These are phyloP conservation scores for Cystofilobasidium ferigula DNA, from an alignment of 768 basidiomycete genomes.

Conservation along the genomic window DNA sequence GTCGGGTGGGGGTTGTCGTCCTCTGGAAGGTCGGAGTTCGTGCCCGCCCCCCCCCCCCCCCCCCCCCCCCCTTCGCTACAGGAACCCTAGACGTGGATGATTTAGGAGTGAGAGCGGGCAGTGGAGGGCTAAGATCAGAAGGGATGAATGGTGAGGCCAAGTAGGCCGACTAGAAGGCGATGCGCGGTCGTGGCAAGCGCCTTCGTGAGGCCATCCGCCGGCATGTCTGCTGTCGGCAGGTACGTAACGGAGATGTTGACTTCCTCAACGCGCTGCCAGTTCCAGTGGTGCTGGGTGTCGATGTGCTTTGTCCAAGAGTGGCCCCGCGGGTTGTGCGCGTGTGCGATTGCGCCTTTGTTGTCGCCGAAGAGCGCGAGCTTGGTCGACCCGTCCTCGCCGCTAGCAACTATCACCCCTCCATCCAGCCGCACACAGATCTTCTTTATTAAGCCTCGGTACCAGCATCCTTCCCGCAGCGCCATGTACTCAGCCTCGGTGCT, in stretches of 20 bases:
- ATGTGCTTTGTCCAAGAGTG: constrained; percentile 44
- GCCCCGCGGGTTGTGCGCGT: constrained; percentile 37
- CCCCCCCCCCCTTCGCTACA: too few relatives aligned
- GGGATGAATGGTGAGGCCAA: too few relatives aligned
- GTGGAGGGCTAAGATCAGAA: too few relatives aligned
- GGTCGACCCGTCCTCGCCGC: too few relatives aligned
- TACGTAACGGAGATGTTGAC: constrained; percentile 33
- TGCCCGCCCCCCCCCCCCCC: too few relatives aligned
- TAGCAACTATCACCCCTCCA: too few relatives aligned
- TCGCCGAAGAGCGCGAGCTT: constrained; percentile 30
- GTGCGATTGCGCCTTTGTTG: constrained; percentile 40
- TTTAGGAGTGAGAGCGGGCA: too few relatives aligned
- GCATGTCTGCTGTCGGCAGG: constrained; percentile 37
- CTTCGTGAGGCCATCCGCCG: constrained; percentile 43
- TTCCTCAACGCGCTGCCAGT: constrained; percentile 35
- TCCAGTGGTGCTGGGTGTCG: constrained; percentile 41
- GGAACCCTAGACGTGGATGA: too few relatives aligned
- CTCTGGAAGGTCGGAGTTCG: too few relatives aligned
- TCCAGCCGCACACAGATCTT: too few relatives aligned
- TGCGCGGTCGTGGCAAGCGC: constrained; percentile 28
- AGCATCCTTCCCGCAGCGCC: constrained; percentile 14
- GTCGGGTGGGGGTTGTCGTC: too few relatives aligned
- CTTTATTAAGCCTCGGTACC: constrained; percentile 16
- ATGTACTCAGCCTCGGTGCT: constrained; percentile 31
- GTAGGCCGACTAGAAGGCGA: too few relatives aligned